Base-by-base conservation (phyloP, 1,139 yeast species). In the Kurtzmaniella natalensis region DNA sequence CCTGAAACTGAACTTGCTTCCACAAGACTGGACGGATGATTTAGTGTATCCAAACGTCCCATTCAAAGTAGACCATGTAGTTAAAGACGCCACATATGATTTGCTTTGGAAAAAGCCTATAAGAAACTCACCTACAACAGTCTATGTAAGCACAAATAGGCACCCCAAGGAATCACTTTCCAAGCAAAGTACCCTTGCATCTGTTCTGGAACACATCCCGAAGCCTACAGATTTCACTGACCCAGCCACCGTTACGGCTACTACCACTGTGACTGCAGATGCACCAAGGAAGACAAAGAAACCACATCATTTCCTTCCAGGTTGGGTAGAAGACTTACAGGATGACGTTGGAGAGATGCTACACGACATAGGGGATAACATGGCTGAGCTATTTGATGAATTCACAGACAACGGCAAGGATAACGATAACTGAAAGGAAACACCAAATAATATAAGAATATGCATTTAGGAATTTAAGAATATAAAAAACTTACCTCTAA, bases 21-120 rank as follows among this genome's bases (percentile, higher is more conserved):
- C 74, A 0, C 37, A 47, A 1, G 64, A 60, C 28, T 83, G 92
- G 92, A 47, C 43, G 11, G 94, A 83, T 49, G 40, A 48, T 0
- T 48, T 55, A 18, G 50, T 45, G 7, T 85, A 80, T 48, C 94
- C 94, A 0, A 70, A 72, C 39, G 74, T 81, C 24, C 56, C 64
- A 1, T 81, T 72, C 41, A 50, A 55, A n/a, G 65, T 67, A 7
- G 71, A 70, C 3, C 75, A 69, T 32, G 45, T 70, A 7, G 66
- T 77, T 23, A 51, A 61, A 5, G 59, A 59, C 41, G 68, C 84
- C 1, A 75, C 83, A 0, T 78, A 76, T 48, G 83, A 78, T 47
- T 35, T 52, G 18, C 45, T 74, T 22, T 76, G 63, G 64, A 57
- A 65, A 41, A 40, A 40, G 36, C 34, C 48, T 9, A 44, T 51